phyloP scores from a whole-genome alignment of 805 yeast genomes.

The Nakazawaea peltata region DNA sequence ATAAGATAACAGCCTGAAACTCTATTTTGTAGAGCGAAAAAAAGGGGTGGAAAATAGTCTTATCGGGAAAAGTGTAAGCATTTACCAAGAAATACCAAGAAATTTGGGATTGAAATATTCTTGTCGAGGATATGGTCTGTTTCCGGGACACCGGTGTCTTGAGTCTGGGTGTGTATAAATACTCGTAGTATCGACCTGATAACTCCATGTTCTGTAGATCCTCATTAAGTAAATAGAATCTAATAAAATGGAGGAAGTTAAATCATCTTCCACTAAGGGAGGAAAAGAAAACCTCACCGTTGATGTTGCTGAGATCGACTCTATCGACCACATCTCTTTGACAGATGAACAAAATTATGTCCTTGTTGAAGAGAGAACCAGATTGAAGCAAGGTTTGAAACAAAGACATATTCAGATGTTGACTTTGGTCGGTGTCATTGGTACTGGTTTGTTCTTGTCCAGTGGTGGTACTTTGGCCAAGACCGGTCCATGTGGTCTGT shows the following conservation, averaged over 20 bases:
- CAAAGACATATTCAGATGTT: slow-evolving; percentile 30
- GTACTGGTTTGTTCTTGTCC: slow-evolving; percentile 29
- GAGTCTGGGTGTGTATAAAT: too few relatives aligned
- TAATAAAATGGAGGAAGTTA: slow-evolving; percentile 1
- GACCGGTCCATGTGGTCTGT: slow-evolving; percentile 28
- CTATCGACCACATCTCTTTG: slow-evolving; percentile 1
- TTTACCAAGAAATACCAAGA: too few relatives aligned
- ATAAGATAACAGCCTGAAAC: too few relatives aligned
- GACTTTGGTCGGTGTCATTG: slow-evolving; percentile 33
- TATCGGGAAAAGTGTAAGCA: too few relatives aligned
- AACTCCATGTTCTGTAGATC: too few relatives aligned
- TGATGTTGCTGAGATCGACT: slow-evolving; percentile 7
- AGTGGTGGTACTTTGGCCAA: slow-evolving; percentile 25
- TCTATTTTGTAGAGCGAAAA: too few relatives aligned
- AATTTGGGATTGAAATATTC: too few relatives aligned
- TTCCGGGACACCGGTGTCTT: too few relatives aligned
- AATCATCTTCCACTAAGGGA: slow-evolving; percentile 2
- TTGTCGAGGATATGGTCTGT: too few relatives aligned
- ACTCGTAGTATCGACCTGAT: too few relatives aligned
- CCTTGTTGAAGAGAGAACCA: slow-evolving; percentile 9
- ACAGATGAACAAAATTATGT: slow-evolving; percentile 9
- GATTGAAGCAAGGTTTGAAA: slow-evolving; percentile 20
- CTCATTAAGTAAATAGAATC: too few relatives aligned
- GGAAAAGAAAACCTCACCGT: slow-evolving; percentile 6
- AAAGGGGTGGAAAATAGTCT: too few relatives aligned